A percentile compares a stretch with the other conserved stretches of the same genome.
phyloP scores from a whole-genome alignment of 352 stramenopile species.

The Chloridella minuta region DNA sequence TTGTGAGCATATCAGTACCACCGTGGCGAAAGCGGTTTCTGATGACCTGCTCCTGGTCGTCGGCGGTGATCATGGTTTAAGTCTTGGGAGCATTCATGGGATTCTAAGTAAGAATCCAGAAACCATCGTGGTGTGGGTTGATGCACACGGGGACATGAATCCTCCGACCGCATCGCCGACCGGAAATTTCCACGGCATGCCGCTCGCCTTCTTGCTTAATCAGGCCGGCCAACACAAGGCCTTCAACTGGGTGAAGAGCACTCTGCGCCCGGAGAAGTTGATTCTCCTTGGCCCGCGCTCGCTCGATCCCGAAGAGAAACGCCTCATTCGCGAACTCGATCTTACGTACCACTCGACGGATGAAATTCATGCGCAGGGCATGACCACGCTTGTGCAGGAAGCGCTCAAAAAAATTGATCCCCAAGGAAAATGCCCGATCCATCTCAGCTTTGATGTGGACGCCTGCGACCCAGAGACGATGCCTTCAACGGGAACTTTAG shows the following conservation, averaged over 20 bases:
- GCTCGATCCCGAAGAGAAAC: conserved; percentile 51
- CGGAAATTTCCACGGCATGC: conserved; percentile 94
- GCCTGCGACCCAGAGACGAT: conserved; percentile 64
- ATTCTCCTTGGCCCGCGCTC: conserved; percentile 65
- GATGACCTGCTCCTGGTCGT: too few species aligned
- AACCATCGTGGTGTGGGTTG: conserved; percentile 76
- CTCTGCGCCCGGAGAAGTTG: too few species aligned
- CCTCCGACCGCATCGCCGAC: conserved; percentile 45
- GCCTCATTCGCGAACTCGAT: conserved; percentile 46
- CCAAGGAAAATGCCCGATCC: conserved; percentile 48
- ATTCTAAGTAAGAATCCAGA: too few species aligned
- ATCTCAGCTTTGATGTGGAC: conserved; percentile 91
- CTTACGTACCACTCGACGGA: conserved; percentile 84
- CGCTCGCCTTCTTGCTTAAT: conserved; percentile 46
- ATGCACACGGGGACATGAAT: conserved; percentile 88
- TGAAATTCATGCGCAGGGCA: conserved; percentile 70
- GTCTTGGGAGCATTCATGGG: too few species aligned
- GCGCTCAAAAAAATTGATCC: conserved; percentile 65
- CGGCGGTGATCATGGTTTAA: too few species aligned
- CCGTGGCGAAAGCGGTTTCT: too few species aligned
- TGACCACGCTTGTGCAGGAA: conserved; percentile 75
- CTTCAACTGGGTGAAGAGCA: background rate
- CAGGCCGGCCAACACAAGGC: conserved; percentile 15
- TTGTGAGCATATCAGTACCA: too few species aligned
- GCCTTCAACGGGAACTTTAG: conserved; percentile 64